These are phyloP conservation scores for Centaurea solstitialis DNA, from an alignment of 129 eudicot genomes.

Conservation along the genomic window DNA sequence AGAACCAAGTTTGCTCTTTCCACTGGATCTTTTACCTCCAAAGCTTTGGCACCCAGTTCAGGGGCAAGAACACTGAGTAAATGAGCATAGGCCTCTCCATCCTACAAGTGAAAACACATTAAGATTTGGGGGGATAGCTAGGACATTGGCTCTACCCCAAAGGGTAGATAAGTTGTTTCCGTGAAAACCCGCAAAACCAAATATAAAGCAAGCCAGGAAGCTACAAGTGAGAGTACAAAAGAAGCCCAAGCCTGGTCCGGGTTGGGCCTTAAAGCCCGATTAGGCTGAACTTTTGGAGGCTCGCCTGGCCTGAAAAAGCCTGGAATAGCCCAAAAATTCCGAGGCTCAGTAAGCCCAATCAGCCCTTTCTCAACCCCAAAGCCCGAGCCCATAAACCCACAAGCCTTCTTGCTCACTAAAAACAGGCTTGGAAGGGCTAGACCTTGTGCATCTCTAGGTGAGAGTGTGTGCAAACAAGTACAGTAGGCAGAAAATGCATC, in stretches of 20 bases:
- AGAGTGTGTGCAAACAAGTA: neutral
- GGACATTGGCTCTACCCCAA: neutral
- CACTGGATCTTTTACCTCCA: constrained; percentile 59
- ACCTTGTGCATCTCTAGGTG: too few relatives aligned
- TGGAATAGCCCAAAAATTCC: too few relatives aligned
- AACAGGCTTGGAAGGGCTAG: too few relatives aligned
- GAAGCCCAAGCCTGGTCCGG: too few relatives aligned
- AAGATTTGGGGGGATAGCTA: neutral
- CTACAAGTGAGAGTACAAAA: too few relatives aligned
- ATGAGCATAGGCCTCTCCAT: constrained; percentile 69
- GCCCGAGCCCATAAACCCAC: too few relatives aligned
- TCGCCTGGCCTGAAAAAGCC: too few relatives aligned
- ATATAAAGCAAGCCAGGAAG: neutral
- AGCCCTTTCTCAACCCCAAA: too few relatives aligned
- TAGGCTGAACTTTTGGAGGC: too few relatives aligned
- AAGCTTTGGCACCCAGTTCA: constrained; percentile 45
- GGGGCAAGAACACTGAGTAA: constrained; percentile 75
- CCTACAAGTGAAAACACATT: constrained; percentile 31
- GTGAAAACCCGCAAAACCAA: neutral
- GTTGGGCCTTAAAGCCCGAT: too few relatives aligned
- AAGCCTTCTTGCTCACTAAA: too few relatives aligned
- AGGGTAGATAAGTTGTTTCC: neutral
- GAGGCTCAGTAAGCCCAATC: too few relatives aligned
- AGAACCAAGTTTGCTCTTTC: constrained; percentile 63
- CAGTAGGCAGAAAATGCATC: neutral